Percentiles rank a stretch among this genome's conserved stretches.
Conservation (phyloP, 257 asterid species). For the Gentiana macrophylla region DNA sequence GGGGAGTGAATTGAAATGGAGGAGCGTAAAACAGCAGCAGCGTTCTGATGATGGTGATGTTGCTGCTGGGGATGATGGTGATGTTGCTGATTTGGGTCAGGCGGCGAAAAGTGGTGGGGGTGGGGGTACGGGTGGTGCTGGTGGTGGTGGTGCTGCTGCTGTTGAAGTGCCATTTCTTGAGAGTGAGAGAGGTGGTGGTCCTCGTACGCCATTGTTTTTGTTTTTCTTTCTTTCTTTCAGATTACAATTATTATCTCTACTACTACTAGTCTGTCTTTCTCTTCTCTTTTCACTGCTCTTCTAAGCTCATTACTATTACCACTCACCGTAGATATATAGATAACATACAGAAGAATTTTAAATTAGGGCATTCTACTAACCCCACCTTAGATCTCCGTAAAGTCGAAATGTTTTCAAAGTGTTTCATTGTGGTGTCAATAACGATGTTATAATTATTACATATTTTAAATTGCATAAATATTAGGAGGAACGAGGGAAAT, state of each 20-base stretch:
- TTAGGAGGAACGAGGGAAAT: no score
- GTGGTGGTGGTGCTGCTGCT: slow-evolving; percentile 19
- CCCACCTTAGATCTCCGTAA: no score
- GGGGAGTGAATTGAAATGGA: slow-evolving; percentile 18
- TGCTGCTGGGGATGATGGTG: slow-evolving; percentile 8
- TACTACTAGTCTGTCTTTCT: neutral
- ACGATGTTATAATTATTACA: no score
- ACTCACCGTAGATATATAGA: no score
- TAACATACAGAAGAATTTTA: no score
- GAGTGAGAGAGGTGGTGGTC: slow-evolving; percentile 32
- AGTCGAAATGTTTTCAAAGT: no score
- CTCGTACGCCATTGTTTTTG: slow-evolving; percentile 23
- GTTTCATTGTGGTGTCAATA: no score
- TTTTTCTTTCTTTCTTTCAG: neutral
- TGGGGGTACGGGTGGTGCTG: slow-evolving; percentile 13
- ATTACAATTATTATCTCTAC: slow-evolving; percentile 7
- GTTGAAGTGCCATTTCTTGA: slow-evolving; percentile 26
- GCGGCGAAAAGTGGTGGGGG: slow-evolving; percentile 3
- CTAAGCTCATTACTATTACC: no score
- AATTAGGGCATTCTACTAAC: no score
- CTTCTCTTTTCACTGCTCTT: neutral
- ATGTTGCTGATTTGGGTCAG: neutral
- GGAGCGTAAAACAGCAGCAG: slow-evolving; percentile 16
- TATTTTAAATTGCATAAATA: no score
- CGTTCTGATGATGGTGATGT: slow-evolving; percentile 6